phyloP scores from a whole-genome alignment of 1,284 basidiomycete species.

The Naganishia sp. region DNA sequence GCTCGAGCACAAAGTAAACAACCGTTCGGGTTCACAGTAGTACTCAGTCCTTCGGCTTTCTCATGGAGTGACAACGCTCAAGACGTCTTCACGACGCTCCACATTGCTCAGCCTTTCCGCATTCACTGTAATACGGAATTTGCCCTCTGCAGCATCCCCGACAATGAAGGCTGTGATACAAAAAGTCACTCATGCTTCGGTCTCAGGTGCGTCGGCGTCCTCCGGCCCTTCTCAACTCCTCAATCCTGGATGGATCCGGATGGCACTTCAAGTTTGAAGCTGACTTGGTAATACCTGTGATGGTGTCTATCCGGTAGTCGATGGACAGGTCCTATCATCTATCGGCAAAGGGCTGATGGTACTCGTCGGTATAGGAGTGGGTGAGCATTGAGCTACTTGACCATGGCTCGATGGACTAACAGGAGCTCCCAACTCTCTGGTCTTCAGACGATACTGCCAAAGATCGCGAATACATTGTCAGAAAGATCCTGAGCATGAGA shows the following conservation, averaged over 20 bases:
- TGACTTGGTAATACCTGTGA: too few relatives aligned
- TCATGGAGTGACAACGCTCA: too few relatives aligned
- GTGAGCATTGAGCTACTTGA: slow-evolving; percentile 55
- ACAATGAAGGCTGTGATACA: slow-evolving; percentile 54
- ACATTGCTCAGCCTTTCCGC: background rate
- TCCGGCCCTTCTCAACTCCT: background rate
- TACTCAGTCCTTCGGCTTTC: too few relatives aligned
- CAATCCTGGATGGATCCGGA: slow-evolving; percentile 43
- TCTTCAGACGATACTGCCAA: slow-evolving; percentile 69
- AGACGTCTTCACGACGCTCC: too few relatives aligned
- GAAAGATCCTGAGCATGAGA: slow-evolving; percentile 75
- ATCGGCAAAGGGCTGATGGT: slow-evolving; percentile 83
- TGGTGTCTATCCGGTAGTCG: slow-evolving; percentile 40
- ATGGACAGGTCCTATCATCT: slow-evolving; percentile 62
- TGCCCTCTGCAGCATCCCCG: background rate
- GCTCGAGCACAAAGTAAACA: slow-evolving; percentile 22
- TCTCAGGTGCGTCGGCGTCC: slow-evolving; percentile 41
- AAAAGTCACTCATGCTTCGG: slow-evolving; percentile 49
- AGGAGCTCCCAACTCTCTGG: slow-evolving; percentile 27
- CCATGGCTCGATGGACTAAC: background rate
- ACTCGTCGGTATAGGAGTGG: slow-evolving; percentile 78
- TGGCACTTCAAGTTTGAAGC: background rate
- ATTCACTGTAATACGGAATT: background rate
- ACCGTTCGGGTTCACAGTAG: background rate
- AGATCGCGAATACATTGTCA: slow-evolving; percentile 70